Conservation (phyloP, 2,329 filamentous ascomycete species). For the Anisogramma anomala region DNA sequence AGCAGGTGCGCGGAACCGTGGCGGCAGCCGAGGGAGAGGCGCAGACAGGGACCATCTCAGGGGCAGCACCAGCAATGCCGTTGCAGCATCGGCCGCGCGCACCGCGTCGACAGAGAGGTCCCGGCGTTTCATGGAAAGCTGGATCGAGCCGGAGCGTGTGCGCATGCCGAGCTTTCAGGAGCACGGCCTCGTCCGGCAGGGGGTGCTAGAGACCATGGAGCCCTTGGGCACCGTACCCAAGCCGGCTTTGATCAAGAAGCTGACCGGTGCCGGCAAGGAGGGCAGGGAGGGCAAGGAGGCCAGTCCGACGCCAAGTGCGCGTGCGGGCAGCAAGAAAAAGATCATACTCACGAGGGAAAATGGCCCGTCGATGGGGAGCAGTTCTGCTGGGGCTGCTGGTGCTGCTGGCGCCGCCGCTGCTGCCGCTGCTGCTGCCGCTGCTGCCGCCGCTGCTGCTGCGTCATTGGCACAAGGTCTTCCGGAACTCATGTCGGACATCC, state of each 20-base stretch:
- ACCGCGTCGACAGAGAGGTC: slow-evolving; percentile 21
- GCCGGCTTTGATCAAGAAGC: slow-evolving; percentile 45
- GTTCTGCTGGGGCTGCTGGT: background rate
- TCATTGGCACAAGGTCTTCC: background rate
- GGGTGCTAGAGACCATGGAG: slow-evolving; percentile 74
- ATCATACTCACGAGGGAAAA: slow-evolving; percentile 15
- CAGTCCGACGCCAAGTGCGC: slow-evolving; percentile 4
- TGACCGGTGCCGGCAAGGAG: slow-evolving; percentile 17
- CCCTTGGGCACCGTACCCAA: slow-evolving; percentile 65
- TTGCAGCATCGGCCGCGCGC: background rate
- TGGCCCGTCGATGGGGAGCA: slow-evolving; percentile 11
- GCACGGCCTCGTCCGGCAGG: slow-evolving; percentile 58
- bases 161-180: slow-evolving; percentile 66
- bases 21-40: slow-evolving; percentile 15
- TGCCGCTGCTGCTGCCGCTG: background rate
- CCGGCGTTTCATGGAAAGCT: slow-evolving; percentile 40
- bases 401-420: background rate
- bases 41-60: slow-evolving; percentile 5
- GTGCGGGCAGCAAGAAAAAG: slow-evolving; percentile 23
- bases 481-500: slow-evolving; percentile 8
- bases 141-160: slow-evolving; percentile 48
- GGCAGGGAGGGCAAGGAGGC: slow-evolving; percentile 8
- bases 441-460: background rate
- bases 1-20: slow-evolving; percentile 13
- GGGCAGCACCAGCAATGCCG: slow-evolving; percentile 4